phyloP scores from a whole-genome alignment of 192 early-diverging fungal genomes.

The Entomortierella chlamydospora region DNA sequence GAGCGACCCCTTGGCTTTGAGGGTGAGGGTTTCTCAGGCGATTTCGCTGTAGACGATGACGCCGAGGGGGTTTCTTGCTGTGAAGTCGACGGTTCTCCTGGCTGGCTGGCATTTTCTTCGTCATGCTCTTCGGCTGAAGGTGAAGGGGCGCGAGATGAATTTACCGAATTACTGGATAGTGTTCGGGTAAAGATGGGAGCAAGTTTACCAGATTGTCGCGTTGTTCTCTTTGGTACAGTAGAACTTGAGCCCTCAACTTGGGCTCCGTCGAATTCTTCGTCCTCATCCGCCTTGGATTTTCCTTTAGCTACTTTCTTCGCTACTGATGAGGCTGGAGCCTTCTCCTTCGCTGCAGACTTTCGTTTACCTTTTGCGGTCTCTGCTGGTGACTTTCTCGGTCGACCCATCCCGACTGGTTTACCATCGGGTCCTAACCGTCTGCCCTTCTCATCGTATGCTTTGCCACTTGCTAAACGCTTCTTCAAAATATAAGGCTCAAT shows the following conservation, averaged over 20 bases:
- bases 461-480: conserved; percentile 17
- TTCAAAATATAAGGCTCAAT: conserved; percentile 24
- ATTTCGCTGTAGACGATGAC: background rate
- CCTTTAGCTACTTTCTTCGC: background rate
- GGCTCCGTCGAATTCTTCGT: background rate
- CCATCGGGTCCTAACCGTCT: background rate
- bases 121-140: background rate
- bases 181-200: conserved; percentile 21
- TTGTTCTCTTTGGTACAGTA: background rate
- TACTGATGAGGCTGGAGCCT: background rate
- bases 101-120: no score
- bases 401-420: conserved; percentile 11
- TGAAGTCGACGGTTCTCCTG: no score
- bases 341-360: background rate
- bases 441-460: background rate
- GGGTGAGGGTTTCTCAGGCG: background rate
- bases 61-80: no score
- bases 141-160: no score
- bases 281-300: background rate
- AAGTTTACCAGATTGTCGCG: background rate
- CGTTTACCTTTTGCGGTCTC: conserved; percentile 4
- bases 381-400: conserved; percentile 20
- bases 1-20: conserved; percentile 11
- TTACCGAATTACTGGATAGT: background rate
- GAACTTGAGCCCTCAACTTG: background rate